Evolutionary conservation across 1,284 basidiomycete genomes (phyloP).

Genomic region (Ceratobasidium theobromae): DNA sequence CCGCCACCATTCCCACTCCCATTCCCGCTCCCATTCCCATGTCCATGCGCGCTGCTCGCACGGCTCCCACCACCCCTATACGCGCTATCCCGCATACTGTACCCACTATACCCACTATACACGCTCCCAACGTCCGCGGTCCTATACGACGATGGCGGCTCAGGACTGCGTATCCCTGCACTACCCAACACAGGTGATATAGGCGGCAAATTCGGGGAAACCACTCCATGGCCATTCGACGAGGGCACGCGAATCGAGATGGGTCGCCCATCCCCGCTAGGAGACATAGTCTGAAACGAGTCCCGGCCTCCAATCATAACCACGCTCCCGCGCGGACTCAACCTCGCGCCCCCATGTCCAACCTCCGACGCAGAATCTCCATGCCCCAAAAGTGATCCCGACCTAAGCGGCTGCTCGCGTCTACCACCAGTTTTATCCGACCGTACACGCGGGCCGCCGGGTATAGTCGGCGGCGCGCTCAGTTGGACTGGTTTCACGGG

Average conservation of each 20-base stretch:
- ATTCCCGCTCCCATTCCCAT: constrained; percentile 35
- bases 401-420: neutral
- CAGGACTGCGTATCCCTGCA: constrained; percentile 22
- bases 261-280: constrained; percentile 4
- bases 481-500: constrained; percentile 43
- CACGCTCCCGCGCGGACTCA: constrained; percentile 22
- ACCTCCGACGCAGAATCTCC: neutral
- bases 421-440: neutral
- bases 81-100: neutral
- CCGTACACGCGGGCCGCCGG: constrained; percentile 73
- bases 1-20: constrained; percentile 53
- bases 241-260: constrained; percentile 29
- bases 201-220: constrained; percentile 12
- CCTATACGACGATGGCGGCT: constrained; percentile 20
- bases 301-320: constrained; percentile 33
- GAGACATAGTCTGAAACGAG: constrained; percentile 29
- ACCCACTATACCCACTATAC: constrained; percentile 37
- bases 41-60: neutral
- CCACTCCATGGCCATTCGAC: constrained; percentile 25
- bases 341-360: neutral
- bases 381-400: neutral
- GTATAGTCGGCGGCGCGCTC: constrained; percentile 53
- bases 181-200: neutral
- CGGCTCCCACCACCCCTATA: neutral
- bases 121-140: constrained; percentile 11